Percentiles rank a stretch among this genome's conserved stretches.
These are phyloP conservation scores for Lasiosphaeria miniovina DNA, from an alignment of 495 filamentous ascomycete genomes.

Conservation along the genomic window DNA sequence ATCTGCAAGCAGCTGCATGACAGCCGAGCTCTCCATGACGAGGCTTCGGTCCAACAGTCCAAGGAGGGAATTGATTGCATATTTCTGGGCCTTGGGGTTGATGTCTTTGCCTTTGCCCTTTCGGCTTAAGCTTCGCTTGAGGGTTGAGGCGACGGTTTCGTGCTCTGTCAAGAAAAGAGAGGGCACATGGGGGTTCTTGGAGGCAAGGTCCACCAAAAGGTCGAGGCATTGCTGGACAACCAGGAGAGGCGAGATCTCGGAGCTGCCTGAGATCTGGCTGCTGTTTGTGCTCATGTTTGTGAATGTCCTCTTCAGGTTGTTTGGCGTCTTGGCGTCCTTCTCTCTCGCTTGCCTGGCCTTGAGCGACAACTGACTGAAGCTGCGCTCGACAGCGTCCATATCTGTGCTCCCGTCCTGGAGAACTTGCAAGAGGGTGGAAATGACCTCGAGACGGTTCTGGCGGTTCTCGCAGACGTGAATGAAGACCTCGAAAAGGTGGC, in stretches of 20 bases:
- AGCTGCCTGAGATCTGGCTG: constrained; percentile 51
- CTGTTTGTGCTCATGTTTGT: constrained; percentile 49
- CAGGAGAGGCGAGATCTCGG: constrained; percentile 86
- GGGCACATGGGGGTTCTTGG: constrained; percentile 76
- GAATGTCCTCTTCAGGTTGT: constrained; percentile 65
- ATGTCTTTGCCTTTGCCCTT: constrained; percentile 90
- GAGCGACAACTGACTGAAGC: constrained; percentile 87
- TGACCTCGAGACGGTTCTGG: constrained; percentile 90
- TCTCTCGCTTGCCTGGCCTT: constrained; percentile 78
- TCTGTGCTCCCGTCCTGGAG: constrained; percentile 95
- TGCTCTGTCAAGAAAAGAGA: constrained; percentile 96
- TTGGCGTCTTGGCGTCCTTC: constrained; percentile 71
- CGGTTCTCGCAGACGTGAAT: constrained; percentile 88
- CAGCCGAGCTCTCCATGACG: constrained; percentile 89
- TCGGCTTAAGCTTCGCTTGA: constrained; percentile 73
- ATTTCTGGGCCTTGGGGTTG: constrained; percentile 75
- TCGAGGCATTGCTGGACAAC: constrained; percentile 93
- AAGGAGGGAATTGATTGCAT: constrained; percentile 85
- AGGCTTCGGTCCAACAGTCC: constrained; percentile 84
- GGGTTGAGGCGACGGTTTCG: constrained; percentile 63
- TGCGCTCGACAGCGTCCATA: constrained; percentile 88
- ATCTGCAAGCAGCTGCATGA: constrained; percentile 90
- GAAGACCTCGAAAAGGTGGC: constrained; percentile 79
- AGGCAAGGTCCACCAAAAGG: constrained; percentile 73
- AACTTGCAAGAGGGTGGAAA: constrained; percentile 87